Base-by-base conservation (phyloP, 1,284 basidiomycete species). In the Marasmius oreades region DNA sequence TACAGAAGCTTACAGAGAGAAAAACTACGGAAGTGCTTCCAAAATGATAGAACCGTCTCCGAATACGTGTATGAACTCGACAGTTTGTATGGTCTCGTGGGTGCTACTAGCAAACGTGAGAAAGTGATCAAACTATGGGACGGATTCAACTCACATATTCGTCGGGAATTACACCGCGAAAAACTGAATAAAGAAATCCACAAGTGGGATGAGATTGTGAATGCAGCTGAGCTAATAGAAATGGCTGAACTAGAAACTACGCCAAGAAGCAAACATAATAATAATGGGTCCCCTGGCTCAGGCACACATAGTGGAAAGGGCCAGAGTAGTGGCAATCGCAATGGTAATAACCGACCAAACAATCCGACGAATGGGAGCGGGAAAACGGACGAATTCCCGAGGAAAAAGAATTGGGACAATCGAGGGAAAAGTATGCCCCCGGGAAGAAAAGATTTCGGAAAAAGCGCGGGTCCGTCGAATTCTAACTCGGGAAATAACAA, bases 191-290 rank as follows among this genome's bases (percentile, higher is more conserved):
- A 56, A 16, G 60, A 59, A 26, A 51, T 53, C 6, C 23, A 37
- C 22, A 20, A 24, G 2, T 59, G 56, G 55, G 42, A 59, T 1
- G 33, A 53, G 12, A 51, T 62, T 1, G 36, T 62, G 1, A 2
- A 42, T 5, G 44, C 26, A 14, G 60, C 60, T 20, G 51, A 56
- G 31, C 4, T 53, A 1, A 53, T 48, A 5, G 57, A 61, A 20
- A 39, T 55, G 42, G 57, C 57, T 51, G 53, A 61, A 55, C 23
- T 54, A 58, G 36, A 48, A 18, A 28, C n/a, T 33, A 16, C 46
- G 4, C 44, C 44, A 18, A 22, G 22, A 24, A 18, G 44, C 22
- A 5, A 46, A 23, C 3, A 46, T 8, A 5, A 5, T 24, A 23
- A 46, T 10, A 10, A 31, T 31, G 31, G 53, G 14, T 42, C 39